These are phyloP conservation scores for Leptographium flavum DNA, from an alignment of 2,329 filamentous ascomycete genomes.

Conservation along the genomic window DNA sequence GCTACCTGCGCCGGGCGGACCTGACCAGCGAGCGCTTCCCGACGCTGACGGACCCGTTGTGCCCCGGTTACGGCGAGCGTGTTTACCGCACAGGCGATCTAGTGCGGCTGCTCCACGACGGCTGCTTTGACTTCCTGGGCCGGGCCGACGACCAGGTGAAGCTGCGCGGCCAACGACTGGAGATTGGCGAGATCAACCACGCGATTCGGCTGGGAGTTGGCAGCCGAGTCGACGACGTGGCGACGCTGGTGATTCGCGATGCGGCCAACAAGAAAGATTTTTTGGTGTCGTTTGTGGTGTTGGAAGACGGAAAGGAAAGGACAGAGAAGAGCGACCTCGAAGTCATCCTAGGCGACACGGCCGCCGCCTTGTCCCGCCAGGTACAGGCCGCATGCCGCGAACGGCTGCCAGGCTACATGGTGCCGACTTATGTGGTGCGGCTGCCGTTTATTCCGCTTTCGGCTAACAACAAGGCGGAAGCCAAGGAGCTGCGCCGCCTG, in stretches of 20 bases:
- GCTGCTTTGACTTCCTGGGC: slow-evolving; percentile 75
- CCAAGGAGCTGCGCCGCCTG: slow-evolving; percentile 50
- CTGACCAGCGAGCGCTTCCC: slow-evolving; percentile 69
- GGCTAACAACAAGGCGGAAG: slow-evolving; percentile 79
- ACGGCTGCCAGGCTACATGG: slow-evolving; percentile 72
- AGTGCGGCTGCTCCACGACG: slow-evolving; percentile 66
- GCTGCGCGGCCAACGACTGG: slow-evolving; percentile 73
- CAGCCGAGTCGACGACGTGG: slow-evolving; percentile 47
- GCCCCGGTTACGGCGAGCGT: slow-evolving; percentile 33
- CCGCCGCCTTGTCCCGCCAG: slow-evolving; percentile 24
- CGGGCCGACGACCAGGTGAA: slow-evolving; percentile 88
- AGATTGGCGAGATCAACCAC: slow-evolving; percentile 84
- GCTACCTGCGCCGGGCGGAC: slow-evolving; percentile 70
- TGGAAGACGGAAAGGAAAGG: background rate
- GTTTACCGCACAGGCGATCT: slow-evolving; percentile 85
- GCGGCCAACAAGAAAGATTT: slow-evolving; percentile 69
- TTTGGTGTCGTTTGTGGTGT: slow-evolving; percentile 60
- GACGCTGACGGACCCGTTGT: slow-evolving; percentile 25
- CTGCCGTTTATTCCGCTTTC: slow-evolving; percentile 64
- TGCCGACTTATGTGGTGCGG: slow-evolving; percentile 69
- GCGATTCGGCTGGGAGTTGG: slow-evolving; percentile 50
- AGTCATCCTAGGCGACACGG: slow-evolving; percentile 18
- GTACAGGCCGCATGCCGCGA: slow-evolving; percentile 51
- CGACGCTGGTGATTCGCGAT: slow-evolving; percentile 58
- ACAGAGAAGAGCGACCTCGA: slow-evolving; percentile 10